Conservation (phyloP, 192 early-diverging fungal genomes). For the Rhizophagus clarus region DNA sequence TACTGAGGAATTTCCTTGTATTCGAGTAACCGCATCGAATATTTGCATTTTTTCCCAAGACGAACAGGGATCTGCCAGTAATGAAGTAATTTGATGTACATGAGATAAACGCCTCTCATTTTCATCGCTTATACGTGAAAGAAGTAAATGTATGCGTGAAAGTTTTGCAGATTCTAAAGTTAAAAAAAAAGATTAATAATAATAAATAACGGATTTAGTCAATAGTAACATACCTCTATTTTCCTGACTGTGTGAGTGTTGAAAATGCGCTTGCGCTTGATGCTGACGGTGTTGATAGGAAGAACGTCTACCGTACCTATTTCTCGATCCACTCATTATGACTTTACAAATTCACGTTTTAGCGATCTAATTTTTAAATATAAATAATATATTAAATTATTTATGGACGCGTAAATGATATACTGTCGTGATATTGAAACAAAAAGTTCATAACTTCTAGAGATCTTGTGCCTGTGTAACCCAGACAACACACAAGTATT, state of each 20-base stretch:
- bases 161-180: constrained; percentile 9
- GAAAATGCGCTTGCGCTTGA: neutral
- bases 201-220: too few species aligned
- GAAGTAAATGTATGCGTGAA: constrained; percentile 12
- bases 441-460: too few species aligned
- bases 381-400: too few species aligned
- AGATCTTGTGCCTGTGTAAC: too few species aligned
- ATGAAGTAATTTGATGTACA: neutral
- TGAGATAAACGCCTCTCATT: constrained; percentile 1
- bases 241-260: neutral
- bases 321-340: constrained; percentile 23
- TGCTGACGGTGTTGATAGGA: constrained; percentile 3
- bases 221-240: neutral
- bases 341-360: neutral
- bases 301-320: constrained; percentile 4
- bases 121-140: constrained; percentile 28
- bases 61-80: constrained; percentile 4
- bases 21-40: constrained; percentile 20
- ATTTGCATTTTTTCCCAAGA: constrained; percentile 19
- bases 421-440: too few species aligned
- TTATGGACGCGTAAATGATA: too few species aligned
- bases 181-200: neutral
- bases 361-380: too few species aligned
- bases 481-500: too few species aligned
- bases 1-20: neutral